Conservation (phyloP, 805 yeast species). For the Nakazawaea ishiwadae region DNA sequence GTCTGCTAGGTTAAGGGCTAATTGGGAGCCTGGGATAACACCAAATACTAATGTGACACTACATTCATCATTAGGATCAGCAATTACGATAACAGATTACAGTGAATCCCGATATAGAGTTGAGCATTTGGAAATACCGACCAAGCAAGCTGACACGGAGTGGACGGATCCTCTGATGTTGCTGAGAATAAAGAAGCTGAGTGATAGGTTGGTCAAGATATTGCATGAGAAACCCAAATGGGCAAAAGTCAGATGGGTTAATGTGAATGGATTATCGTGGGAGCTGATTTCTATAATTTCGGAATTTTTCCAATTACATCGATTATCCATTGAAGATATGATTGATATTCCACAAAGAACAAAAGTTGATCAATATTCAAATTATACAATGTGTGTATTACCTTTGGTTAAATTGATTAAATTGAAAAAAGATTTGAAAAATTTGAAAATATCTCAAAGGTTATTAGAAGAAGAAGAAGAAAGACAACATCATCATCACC, state of each 20-base stretch:
- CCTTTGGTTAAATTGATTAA: conserved; percentile 46
- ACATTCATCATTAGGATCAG: conserved; percentile 49
- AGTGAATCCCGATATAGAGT: conserved; percentile 38
- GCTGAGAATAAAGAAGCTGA: conserved; percentile 14
- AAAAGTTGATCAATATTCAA: conserved; percentile 48
- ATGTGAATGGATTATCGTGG: conserved; percentile 59
- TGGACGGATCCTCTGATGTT: not conserved
- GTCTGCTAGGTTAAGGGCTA: conserved; percentile 35
- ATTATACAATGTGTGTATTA: conserved; percentile 48
- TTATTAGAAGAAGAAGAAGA: not conserved
- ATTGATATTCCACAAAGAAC: conserved; percentile 60
- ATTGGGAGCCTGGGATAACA: conserved; percentile 60
- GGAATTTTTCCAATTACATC: conserved; percentile 40
- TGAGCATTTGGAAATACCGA: conserved; percentile 34
- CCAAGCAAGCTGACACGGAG: conserved; percentile 16
- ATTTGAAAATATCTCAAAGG: conserved; percentile 1
- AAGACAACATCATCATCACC: not conserved
- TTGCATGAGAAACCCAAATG: conserved; percentile 37
- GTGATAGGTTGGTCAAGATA: conserved; percentile 24
- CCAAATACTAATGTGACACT: conserved; percentile 45
- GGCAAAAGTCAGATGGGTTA: conserved; percentile 52
- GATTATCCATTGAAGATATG: conserved; percentile 58
- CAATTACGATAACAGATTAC: conserved; percentile 51
- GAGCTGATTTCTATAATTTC: conserved; percentile 48
- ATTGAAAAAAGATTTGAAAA: conserved; percentile 15